Evolutionary conservation across 805 yeast species (phyloP).

Genomic region (Myxozyma monticola): DNA sequence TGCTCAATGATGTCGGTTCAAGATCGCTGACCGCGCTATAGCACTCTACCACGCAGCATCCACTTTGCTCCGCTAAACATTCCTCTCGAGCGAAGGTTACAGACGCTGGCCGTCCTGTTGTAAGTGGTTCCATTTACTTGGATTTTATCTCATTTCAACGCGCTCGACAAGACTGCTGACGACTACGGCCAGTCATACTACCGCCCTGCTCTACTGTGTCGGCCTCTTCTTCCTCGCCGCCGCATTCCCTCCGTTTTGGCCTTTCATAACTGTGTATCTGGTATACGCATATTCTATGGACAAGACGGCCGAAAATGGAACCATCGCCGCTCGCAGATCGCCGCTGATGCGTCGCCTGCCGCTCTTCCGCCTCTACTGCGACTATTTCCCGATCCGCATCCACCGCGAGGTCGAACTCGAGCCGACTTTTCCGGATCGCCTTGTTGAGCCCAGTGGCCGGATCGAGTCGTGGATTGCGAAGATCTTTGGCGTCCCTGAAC

Average conservation of each 20-base stretch:
- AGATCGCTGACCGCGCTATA: no score
- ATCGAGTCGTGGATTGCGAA: constrained; percentile 19
- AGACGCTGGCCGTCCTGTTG: constrained; percentile 64
- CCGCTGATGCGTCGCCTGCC: constrained; percentile 54
- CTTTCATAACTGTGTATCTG: constrained; percentile 62
- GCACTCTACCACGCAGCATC: constrained; percentile 7
- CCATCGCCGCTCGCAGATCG: constrained; percentile 58
- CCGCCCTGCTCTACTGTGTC: constrained; percentile 26
- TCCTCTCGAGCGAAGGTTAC: constrained; percentile 58
- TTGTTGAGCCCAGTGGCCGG: constrained; percentile 17
- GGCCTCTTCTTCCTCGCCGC: constrained; percentile 53
- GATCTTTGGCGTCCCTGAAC: constrained; percentile 15
- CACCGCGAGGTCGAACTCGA: constrained; percentile 66
- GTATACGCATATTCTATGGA: constrained; percentile 52
- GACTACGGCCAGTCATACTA: constrained; percentile 13
- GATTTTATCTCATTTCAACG: not conserved
- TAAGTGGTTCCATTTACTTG: constrained; percentile 53
- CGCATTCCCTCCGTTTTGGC: constrained; percentile 67
- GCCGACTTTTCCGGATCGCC: constrained; percentile 58
- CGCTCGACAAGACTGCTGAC: not conserved
- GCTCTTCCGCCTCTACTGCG: constrained; percentile 70
- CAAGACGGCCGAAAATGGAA: constrained; percentile 75
- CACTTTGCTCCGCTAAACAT: constrained; percentile 53
- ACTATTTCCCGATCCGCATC: constrained; percentile 76
- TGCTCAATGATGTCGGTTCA: no score